Conservation (phyloP, 805 yeast genomes). For the Candida ovalis region DNA sequence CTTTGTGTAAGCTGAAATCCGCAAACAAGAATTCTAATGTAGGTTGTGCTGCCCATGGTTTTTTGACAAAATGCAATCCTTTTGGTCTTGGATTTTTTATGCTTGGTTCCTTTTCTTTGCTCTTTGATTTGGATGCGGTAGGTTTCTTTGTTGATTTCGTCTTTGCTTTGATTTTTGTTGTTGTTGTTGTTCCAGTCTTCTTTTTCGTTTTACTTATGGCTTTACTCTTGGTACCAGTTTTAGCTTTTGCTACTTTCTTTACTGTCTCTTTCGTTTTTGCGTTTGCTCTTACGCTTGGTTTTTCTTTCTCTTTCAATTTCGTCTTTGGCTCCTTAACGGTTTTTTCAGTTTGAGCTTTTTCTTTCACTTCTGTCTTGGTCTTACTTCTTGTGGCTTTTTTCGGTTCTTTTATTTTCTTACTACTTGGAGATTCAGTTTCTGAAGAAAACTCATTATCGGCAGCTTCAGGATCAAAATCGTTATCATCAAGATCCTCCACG, state of each 20-base stretch:
- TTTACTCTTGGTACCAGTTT: neutral
- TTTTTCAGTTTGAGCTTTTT: neutral
- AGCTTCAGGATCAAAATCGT: neutral
- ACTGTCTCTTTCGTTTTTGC: neutral
- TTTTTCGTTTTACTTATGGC: neutral
- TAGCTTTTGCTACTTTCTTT: neutral
- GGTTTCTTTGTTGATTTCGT: neutral
- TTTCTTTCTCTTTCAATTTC: neutral
- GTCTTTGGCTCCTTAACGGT: neutral
- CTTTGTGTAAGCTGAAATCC: neutral
- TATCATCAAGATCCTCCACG: neutral
- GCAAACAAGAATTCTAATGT: conserved; percentile 2
- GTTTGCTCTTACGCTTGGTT: neutral
- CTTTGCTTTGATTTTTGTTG: neutral
- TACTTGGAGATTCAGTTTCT: neutral
- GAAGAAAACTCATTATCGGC: neutral
- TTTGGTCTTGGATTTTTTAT: neutral
- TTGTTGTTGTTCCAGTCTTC: neutral
- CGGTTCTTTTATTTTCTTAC: neutral
- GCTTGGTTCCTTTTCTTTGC: neutral
- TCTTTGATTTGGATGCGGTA: neutral
- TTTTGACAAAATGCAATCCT: neutral
- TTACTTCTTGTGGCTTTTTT: neutral
- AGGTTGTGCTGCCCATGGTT: neutral
- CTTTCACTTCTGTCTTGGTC: neutral